Conservation (phyloP, 2,329 filamentous ascomycete species). For the Neoscytalidium dimidiatum region DNA sequence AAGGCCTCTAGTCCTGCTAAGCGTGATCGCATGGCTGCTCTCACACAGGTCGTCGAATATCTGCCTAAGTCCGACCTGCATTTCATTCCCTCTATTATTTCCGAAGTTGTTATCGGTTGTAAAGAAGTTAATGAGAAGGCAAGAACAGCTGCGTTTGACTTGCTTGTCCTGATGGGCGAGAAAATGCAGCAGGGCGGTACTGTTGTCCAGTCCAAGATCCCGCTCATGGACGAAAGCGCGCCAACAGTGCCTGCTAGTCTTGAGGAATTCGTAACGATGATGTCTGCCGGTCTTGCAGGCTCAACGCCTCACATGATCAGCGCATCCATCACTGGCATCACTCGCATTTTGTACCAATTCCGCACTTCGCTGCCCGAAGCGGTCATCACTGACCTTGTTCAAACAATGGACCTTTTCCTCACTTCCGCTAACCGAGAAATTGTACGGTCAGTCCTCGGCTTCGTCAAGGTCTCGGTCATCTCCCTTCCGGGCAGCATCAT, state of each 20-base stretch:
- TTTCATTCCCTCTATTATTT: slow-evolving; percentile 88
- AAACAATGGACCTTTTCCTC: slow-evolving; percentile 94
- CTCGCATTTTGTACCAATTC: slow-evolving; percentile 92
- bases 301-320: slow-evolving; percentile 96
- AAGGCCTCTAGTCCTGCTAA: slow-evolving; percentile 85
- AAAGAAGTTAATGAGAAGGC: slow-evolving; percentile 98
- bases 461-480: slow-evolving; percentile 94
- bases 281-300: slow-evolving; percentile 90
- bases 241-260: slow-evolving; percentile 76
- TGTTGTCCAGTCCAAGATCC: slow-evolving; percentile 83
- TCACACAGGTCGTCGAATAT: slow-evolving; percentile 76
- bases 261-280: slow-evolving; percentile 98
- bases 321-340: slow-evolving; percentile 92
- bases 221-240: slow-evolving; percentile 81
- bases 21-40: slow-evolving; percentile 80
- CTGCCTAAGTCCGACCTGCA: slow-evolving; percentile 78
- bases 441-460: slow-evolving; percentile 89
- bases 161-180: slow-evolving; percentile 85
- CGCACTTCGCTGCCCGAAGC: slow-evolving; percentile 67
- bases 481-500: slow-evolving; percentile 79
- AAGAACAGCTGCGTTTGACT: slow-evolving; percentile 82
- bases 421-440: slow-evolving; percentile 97
- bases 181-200: slow-evolving; percentile 73
- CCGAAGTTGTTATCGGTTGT: slow-evolving; percentile 92
- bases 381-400: slow-evolving; percentile 79